Evolutionary conservation across 805 yeast species (phyloP).

Genomic region (Lachancea fermentati): DNA sequence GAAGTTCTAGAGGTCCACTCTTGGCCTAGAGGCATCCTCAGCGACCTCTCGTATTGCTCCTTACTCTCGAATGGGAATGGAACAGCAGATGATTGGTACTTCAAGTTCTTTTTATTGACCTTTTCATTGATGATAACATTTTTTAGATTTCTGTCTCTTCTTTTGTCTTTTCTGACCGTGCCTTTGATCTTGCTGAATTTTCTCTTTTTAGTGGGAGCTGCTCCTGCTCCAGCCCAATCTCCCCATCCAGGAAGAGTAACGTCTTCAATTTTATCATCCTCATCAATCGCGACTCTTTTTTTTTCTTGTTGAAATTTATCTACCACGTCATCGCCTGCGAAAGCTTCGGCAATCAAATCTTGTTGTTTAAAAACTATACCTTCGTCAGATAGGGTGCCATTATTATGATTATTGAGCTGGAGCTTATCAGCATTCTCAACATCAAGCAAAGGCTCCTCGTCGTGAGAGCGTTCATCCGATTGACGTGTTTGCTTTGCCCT

Average conservation of each 20-base stretch:
- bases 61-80: constrained; percentile 92
- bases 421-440: constrained; percentile 45
- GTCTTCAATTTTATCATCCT: constrained; percentile 84
- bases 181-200: constrained; percentile 74
- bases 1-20: constrained; percentile 91
- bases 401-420: constrained; percentile 43
- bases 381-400: constrained; percentile 41
- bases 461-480: constrained; percentile 32
- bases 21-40: constrained; percentile 94
- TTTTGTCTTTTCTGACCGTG: constrained; percentile 59
- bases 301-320: constrained; percentile 74
- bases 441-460: constrained; percentile 36
- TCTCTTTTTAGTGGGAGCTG: constrained; percentile 44
- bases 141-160: constrained; percentile 70
- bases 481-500: constrained; percentile 20
- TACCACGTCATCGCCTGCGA: constrained; percentile 95
- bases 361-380: constrained; percentile 65
- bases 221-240: constrained; percentile 80
- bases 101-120: constrained; percentile 74
- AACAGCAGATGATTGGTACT: constrained; percentile 83
- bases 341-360: constrained; percentile 82
- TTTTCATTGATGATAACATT: constrained; percentile 88
- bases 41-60: constrained; percentile 91
- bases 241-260: constrained; percentile 97
- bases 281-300: constrained; percentile 56